A percentile compares a stretch with the other conserved stretches of the same genome.
Evolutionary conservation across 768 basidiomycete species (phyloP).

Genomic region (Zangia roseola): DNA sequence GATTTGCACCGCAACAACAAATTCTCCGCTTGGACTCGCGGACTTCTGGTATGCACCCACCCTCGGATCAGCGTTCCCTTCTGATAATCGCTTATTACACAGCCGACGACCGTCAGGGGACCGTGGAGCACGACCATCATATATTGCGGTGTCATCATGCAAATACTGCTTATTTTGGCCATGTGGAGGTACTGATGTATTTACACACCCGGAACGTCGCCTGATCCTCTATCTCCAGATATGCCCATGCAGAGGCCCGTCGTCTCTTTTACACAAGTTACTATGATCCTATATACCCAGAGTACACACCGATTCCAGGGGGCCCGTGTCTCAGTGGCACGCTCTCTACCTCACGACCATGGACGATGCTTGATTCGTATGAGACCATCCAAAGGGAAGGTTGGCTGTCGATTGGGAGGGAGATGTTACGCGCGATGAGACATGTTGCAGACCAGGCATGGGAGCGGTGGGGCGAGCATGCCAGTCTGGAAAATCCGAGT

Average conservation of each 20-base stretch:
- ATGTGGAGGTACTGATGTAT: slow-evolving; percentile 57
- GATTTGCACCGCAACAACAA: slow-evolving; percentile 35
- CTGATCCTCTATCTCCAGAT: slow-evolving; percentile 30
- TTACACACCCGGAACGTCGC: slow-evolving; percentile 1
- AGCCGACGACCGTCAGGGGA: slow-evolving; percentile 19
- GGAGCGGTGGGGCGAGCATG: slow-evolving; percentile 42
- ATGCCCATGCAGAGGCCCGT: slow-evolving; percentile 48
- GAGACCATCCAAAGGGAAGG: slow-evolving; percentile 42
- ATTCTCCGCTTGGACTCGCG: slow-evolving; percentile 37
- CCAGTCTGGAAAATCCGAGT: slow-evolving; percentile 28
- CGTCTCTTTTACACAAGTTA: slow-evolving; percentile 70
- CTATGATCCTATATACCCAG: slow-evolving; percentile 76
- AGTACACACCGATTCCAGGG: slow-evolving; percentile 53
- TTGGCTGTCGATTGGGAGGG: slow-evolving; percentile 36
- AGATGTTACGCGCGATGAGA: slow-evolving; percentile 39
- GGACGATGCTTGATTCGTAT: slow-evolving; percentile 37
- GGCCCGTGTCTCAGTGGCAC: slow-evolving; percentile 27
- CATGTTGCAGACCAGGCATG: slow-evolving; percentile 41
- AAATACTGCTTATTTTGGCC: slow-evolving; percentile 44
- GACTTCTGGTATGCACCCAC: slow-evolving; percentile 39
- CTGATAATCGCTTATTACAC: slow-evolving; percentile 10
- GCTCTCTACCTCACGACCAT: slow-evolving; percentile 36
- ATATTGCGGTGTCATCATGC: slow-evolving; percentile 40
- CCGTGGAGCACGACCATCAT: slow-evolving; percentile 32
- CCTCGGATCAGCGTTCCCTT: not conserved